phyloP scores from a whole-genome alignment of 2,329 filamentous ascomycete genomes.

The Cytospora leucostoma region DNA sequence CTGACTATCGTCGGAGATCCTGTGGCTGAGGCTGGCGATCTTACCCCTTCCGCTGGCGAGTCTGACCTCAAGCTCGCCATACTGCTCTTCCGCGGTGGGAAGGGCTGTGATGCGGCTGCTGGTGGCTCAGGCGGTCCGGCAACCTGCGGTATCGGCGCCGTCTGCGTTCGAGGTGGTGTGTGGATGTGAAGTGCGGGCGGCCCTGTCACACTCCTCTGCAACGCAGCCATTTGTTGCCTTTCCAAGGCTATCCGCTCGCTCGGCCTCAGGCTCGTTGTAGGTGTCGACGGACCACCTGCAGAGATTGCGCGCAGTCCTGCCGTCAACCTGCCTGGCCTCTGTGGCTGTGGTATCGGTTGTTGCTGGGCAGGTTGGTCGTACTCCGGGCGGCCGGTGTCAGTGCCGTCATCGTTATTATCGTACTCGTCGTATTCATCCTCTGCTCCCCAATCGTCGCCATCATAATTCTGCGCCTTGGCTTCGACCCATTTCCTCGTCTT shows the following conservation, averaged over 20 bases:
- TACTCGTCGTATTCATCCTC: conserved; percentile 66
- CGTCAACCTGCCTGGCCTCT: conserved; percentile 22
- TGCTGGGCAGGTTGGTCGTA: background rate
- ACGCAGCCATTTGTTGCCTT: conserved; percentile 20
- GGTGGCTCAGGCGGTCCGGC: conserved; percentile 6
- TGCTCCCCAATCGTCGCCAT: conserved; percentile 90
- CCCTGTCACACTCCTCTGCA: conserved; percentile 30
- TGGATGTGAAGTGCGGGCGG: conserved; percentile 31
- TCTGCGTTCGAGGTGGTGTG: conserved; percentile 23
- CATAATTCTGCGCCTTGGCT: conserved; percentile 82
- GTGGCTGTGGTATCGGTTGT: conserved; percentile 25
- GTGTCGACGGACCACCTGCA: conserved; percentile 19
- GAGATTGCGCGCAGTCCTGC: conserved; percentile 24
- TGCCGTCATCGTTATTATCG: conserved; percentile 49
- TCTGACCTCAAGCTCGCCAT: conserved; percentile 46
- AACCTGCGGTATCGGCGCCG: conserved; percentile 13
- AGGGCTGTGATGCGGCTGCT: conserved; percentile 41
- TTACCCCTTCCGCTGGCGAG: conserved; percentile 41
- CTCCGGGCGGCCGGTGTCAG: conserved; percentile 12
- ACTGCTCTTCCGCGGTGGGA: conserved; percentile 64
- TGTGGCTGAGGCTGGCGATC: conserved; percentile 40
- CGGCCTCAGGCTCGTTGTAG: conserved; percentile 22
- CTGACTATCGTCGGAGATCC: conserved; percentile 67
- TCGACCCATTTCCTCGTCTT: conserved; percentile 97
- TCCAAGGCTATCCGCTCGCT: conserved; percentile 27